phyloP scores from a whole-genome alignment of 768 basidiomycete species.

The Tremella fuciformis region DNA sequence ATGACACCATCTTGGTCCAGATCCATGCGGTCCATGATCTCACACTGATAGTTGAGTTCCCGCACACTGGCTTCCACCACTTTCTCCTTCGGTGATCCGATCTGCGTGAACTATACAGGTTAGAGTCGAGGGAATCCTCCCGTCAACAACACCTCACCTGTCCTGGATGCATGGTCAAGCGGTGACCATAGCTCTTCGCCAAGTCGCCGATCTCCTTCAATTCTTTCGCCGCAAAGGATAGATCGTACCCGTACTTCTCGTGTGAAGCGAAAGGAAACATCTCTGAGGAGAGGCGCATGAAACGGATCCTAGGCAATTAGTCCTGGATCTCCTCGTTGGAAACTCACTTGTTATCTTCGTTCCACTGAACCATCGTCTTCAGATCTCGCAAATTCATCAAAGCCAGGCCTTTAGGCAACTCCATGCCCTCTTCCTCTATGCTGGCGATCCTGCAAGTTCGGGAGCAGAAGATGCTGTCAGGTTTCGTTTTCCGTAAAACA shows the following conservation, averaged over 20 bases:
- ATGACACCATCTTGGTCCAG: constrained; percentile 79
- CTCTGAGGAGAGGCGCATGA: constrained; percentile 82
- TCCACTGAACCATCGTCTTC: constrained; percentile 73
- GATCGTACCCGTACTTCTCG: constrained; percentile 70
- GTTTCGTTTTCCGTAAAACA: constrained; percentile 68
- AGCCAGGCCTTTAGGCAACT: constrained; percentile 78
- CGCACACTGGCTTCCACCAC: constrained; percentile 74
- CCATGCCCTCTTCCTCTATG: constrained; percentile 73
- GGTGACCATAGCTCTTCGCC: constrained; percentile 68
- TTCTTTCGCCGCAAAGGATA: constrained; percentile 67
- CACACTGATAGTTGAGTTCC: constrained; percentile 80
- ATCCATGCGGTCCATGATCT: constrained; percentile 78
- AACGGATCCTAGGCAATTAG: constrained; percentile 62
- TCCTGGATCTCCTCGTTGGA: background rate
- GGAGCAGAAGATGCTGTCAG: constrained; percentile 68
- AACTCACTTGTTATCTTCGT: constrained; percentile 70
- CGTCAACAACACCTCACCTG: constrained; percentile 59
- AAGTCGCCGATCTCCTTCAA: constrained; percentile 64
- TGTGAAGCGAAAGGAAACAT: constrained; percentile 89
- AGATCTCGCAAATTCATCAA: constrained; percentile 72
- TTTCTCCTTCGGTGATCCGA: constrained; percentile 72
- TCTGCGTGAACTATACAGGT: constrained; percentile 54
- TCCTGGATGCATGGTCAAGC: constrained; percentile 83
- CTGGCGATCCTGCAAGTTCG: constrained; percentile 64
- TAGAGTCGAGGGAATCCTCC: background rate